Conservation (phyloP, 2,329 filamentous ascomycete species). For the Xylariomycetidae sp. region DNA sequence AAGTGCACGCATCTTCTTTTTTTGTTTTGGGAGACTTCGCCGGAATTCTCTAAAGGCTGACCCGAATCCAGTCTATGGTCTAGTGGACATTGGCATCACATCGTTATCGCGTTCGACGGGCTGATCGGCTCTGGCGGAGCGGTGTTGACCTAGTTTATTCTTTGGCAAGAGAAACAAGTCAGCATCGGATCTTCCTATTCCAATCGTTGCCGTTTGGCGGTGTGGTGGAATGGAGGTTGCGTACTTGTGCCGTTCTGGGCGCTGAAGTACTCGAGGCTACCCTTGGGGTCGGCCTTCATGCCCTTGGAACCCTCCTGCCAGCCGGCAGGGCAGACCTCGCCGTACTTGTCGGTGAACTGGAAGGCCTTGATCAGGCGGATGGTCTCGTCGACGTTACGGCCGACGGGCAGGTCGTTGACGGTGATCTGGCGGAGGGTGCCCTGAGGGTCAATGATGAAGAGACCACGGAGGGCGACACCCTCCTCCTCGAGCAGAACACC, state of each 20-base stretch:
- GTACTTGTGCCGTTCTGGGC: slow-evolving; percentile 17
- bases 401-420: slow-evolving; percentile 59
- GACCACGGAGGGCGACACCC: slow-evolving; percentile 55
- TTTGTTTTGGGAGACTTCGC: too few species aligned
- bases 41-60: too few species aligned
- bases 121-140: too few species aligned
- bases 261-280: slow-evolving; percentile 43
- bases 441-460: slow-evolving; percentile 62
- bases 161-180: too few species aligned
- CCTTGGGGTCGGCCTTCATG: slow-evolving; percentile 47
- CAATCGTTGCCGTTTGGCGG: too few species aligned
- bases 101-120: too few species aligned
- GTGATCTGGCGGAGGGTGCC: slow-evolving; percentile 57
- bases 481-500: slow-evolving; percentile 59
- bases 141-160: too few species aligned
- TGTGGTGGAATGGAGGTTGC: too few species aligned
- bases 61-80: too few species aligned
- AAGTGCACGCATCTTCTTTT: too few species aligned
- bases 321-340: slow-evolving; percentile 60
- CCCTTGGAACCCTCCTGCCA: slow-evolving; percentile 41
- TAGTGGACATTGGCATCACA: too few species aligned
- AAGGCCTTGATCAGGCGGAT: slow-evolving; percentile 65
- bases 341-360: slow-evolving; percentile 79
- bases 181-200: too few species aligned
- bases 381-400: slow-evolving; percentile 58